Evolutionary conservation across 805 yeast species (phyloP).

Genomic region (Schwanniomyces polymorphus): DNA sequence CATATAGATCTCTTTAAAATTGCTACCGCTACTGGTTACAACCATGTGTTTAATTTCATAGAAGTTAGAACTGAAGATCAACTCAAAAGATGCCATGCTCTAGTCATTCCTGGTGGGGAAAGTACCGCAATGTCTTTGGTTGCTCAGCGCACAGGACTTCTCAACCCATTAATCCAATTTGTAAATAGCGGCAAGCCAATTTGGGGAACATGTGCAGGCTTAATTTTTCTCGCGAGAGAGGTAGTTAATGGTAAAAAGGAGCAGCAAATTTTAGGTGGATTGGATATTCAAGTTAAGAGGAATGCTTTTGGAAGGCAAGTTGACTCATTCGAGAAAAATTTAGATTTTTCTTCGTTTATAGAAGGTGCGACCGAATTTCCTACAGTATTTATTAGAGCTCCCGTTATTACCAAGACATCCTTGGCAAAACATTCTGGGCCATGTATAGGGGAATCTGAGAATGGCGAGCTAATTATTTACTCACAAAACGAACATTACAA

Average conservation of each 20-base stretch:
- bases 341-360: conserved; percentile 48
- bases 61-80: conserved; percentile 57
- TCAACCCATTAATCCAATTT: conserved; percentile 53
- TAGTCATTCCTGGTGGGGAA: conserved; percentile 75
- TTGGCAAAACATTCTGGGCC: conserved; percentile 4
- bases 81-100: conserved; percentile 51
- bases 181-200: conserved; percentile 54
- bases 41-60: conserved; percentile 28
- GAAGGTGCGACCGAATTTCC: conserved; percentile 39
- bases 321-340: conserved; percentile 55
- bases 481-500: conserved; percentile 23
- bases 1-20: conserved; percentile 53
- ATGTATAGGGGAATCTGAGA: conserved; percentile 1
- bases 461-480: conserved; percentile 10
- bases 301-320: conserved; percentile 81
- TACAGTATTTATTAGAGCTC: conserved; percentile 72
- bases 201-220: conserved; percentile 90
- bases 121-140: conserved; percentile 69
- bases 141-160: conserved; percentile 62
- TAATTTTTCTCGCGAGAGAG: conserved; percentile 61
- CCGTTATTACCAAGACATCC: conserved; percentile 49
- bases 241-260: conserved; percentile 52
- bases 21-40: conserved; percentile 27
- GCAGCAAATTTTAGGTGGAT: conserved; percentile 61
- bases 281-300: conserved; percentile 62